Base-by-base conservation (phyloP, 129 eudicot genomes). In the Lactuca sativa region DNA sequence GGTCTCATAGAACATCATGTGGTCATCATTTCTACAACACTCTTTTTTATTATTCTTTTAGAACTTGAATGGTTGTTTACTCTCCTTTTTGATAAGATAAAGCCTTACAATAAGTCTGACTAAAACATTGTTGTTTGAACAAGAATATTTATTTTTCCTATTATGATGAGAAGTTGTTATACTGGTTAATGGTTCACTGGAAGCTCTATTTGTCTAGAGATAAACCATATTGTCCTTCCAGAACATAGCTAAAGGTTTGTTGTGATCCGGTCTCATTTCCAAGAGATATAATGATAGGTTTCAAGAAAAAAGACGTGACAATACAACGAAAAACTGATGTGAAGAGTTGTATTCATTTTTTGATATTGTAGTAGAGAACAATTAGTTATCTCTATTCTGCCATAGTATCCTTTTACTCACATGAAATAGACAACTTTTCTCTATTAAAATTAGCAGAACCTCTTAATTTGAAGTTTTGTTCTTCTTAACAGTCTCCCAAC, bases 291-390 rank as follows among this genome's bases (percentile, higher is more conserved):
- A 90, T 72, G 99, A 87, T 38, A 82, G 93, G 62, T 82, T 84
- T 71, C 92, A 83, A 77, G 97, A 85, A 0, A 65, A 80, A 82
- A 73, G 92, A 85, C 41, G 77, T 81, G 37, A 95, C 83, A 37
- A 74, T 81, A 21, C 82, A 83, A 67, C 74, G 79, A 34, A 66
- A 80, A 17, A 90, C 90, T 62, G 97, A 95, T 74, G 88, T 43
- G 86, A 81, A 54, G 79, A 97, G 21, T 92, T 95, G 54, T 87
- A 87, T 78, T 82, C 89, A 14, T 79, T 95, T 37, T 95, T 95
- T 69, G 99, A 95, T 74, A 91, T 90, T 77, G 88, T 97, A 54
- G 51, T 95, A 80, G 99, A 90, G 85, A 90, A 90, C 83, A 95
- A 90, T 80, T 71, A 90, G 78, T 77, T 77, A 72, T 90, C 93